Conservation (phyloP, 129 eudicot genomes). For the Saussurea involucrata region DNA sequence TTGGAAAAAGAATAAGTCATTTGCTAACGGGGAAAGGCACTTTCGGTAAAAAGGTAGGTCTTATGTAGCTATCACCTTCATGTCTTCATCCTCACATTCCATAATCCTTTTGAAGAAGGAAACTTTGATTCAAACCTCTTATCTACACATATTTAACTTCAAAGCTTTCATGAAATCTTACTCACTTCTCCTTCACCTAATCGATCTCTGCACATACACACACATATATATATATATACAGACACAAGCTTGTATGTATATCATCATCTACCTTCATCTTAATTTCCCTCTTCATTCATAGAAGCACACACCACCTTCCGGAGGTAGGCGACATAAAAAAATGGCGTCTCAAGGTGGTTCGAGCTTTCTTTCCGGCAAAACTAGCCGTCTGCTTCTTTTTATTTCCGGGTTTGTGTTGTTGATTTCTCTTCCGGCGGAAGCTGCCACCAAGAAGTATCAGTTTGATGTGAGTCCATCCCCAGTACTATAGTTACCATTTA, state of each 20-base stretch:
- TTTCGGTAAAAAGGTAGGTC: no score
- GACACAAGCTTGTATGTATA: background rate
- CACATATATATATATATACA: background rate
- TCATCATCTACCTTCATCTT: constrained; percentile 11
- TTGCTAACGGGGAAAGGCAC: no score
- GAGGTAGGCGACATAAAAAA: constrained; percentile 1
- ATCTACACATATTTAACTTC: constrained; percentile 36
- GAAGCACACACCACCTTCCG: background rate
- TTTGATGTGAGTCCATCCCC: constrained; percentile 34
- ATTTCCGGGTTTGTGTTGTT: constrained; percentile 8
- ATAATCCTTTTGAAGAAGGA: no score
- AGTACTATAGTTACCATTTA: background rate
- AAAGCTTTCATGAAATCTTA: constrained; percentile 26
- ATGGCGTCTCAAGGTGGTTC: constrained; percentile 25
- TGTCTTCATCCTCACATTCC: no score
- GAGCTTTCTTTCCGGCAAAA: background rate
- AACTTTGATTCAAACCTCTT: constrained; percentile 16
- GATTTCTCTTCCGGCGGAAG: constrained; percentile 18
- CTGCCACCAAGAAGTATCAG: constrained; percentile 48
- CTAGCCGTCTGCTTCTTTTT: background rate
- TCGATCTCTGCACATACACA: background rate
- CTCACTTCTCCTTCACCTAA: constrained; percentile 35
- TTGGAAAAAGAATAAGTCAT: no score
- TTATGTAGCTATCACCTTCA: no score
- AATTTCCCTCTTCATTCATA: no score